Base-by-base conservation (phyloP, 169 alveolate genomes). In the Eimeria necatrix region DNA sequence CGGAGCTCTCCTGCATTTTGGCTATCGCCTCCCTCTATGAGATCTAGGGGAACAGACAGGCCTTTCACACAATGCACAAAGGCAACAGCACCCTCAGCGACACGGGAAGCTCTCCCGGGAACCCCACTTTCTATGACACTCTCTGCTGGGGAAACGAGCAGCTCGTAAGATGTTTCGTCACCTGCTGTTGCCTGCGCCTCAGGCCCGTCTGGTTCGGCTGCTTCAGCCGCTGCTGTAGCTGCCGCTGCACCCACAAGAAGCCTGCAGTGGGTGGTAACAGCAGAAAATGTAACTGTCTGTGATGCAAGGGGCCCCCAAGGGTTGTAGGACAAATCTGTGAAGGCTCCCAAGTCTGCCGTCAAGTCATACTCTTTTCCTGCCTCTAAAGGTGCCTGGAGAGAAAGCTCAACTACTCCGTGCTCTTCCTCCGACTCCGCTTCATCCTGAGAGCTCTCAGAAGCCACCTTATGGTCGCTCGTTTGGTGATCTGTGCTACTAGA, bases 221-320 rank as follows among this genome's bases (percentile, higher is more conserved):
- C 61, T 64, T n/a, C 83, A 18, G 84, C 83, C 48, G 93, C 93
- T 0, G 93, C 93, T 20, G 84, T 68, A 16, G 83, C 76, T 51
- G 89, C 92, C 78, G 48, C 91, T 26, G 91, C 78, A 9, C 90
- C 74, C 22, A 81, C 52, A 3, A 12, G 61, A n/a, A 83, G 78
- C 52, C 46, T 22, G 41, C 91, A 83, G 76, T 83, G 91, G 6
- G 91, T 59, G 53, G 91, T 78, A 56, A 53, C 91, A 3, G 91
- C 78, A 41, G 24, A 52, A 32, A 83, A 83, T 3, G 64, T 16
- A 16, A 83, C 91, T 4, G 60, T 59, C 4, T 83, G 53, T 51
- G 91, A 56, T 2, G 93, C 96, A 4, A 96, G 96, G 60, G 96
- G 96, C 61, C 97, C 97, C 97, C 97, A 95, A 2, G 97, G 97